These are phyloP conservation scores for Tetracladium marchalianum DNA, from an alignment of 495 filamentous ascomycete species.

Conservation along the genomic window DNA sequence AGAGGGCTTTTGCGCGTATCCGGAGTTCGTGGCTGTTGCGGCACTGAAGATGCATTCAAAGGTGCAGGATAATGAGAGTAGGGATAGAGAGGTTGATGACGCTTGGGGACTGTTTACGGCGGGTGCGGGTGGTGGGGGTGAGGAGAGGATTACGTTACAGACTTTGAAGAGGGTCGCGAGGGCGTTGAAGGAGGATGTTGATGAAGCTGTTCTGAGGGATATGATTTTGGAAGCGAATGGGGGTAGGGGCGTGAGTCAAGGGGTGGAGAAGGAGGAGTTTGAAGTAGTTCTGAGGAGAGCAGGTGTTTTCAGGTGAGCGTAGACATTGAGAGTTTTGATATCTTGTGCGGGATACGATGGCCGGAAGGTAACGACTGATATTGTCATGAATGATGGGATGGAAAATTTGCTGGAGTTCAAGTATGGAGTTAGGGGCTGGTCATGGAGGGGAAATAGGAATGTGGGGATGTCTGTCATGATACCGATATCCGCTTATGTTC, in stretches of 20 bases:
- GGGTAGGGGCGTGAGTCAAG: constrained; percentile 56
- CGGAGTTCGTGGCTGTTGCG: constrained; percentile 71
- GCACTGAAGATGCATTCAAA: constrained; percentile 66
- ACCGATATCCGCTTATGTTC: too few relatives aligned
- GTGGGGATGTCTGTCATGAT: too few relatives aligned
- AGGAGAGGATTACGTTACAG: constrained; percentile 56
- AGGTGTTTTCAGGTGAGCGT: constrained; percentile 44
- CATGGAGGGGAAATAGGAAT: too few relatives aligned
- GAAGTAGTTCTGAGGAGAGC: constrained; percentile 77
- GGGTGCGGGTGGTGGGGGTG: constrained; percentile 14
- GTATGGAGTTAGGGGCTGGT: too few relatives aligned
- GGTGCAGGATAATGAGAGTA: constrained; percentile 35
- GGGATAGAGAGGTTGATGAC: constrained; percentile 57
- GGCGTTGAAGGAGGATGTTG: constrained; percentile 71
- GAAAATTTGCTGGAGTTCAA: too few relatives aligned
- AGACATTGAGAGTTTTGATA: neutral
- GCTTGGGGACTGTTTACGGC: constrained; percentile 71
- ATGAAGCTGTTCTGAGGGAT: constrained; percentile 71
- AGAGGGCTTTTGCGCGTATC: constrained; percentile 65
- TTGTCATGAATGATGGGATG: too few relatives aligned
- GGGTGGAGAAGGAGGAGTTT: constrained; percentile 72
- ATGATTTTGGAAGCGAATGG: constrained; percentile 94
- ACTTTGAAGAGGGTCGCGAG: constrained; percentile 72
- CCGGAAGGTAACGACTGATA: too few relatives aligned
- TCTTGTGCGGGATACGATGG: too few relatives aligned